Conservation (phyloP, 2,329 filamentous ascomycete genomes). For the Arachnomyces sp. region DNA sequence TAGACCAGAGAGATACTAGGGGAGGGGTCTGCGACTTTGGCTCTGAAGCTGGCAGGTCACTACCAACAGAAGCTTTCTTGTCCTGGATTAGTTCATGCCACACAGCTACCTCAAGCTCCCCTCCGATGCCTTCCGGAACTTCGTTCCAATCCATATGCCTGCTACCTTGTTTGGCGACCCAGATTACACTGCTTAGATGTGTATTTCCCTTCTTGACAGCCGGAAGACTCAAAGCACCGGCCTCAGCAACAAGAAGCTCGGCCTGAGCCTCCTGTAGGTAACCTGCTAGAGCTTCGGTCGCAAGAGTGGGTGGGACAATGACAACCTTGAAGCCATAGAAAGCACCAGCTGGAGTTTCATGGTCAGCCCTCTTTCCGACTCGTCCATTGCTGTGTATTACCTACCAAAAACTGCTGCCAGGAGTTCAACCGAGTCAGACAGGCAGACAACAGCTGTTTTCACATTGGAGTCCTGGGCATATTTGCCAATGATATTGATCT, state of each 20-base stretch:
- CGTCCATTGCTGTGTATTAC: slow-evolving; percentile 10
- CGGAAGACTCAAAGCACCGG: slow-evolving; percentile 78
- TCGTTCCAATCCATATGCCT: slow-evolving; percentile 94
- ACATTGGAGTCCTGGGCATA: slow-evolving; percentile 59
- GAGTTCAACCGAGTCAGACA: slow-evolving; percentile 89
- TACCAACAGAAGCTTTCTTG: slow-evolving; percentile 48
- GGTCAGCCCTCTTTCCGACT: neutral
- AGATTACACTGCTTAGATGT: slow-evolving; percentile 68
- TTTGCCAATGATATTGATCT: slow-evolving; percentile 80
- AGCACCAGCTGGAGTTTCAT: slow-evolving; percentile 55
- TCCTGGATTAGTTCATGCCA: slow-evolving; percentile 87
- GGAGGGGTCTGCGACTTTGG: slow-evolving; percentile 42
- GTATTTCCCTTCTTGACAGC: slow-evolving; percentile 60
- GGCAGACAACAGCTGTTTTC: slow-evolving; percentile 75
- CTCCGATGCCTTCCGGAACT: slow-evolving; percentile 66
- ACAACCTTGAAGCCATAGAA: slow-evolving; percentile 85
- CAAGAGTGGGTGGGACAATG: slow-evolving; percentile 72
- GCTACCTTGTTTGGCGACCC: slow-evolving; percentile 87
- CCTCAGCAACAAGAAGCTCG: slow-evolving; percentile 74
- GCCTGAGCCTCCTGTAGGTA: slow-evolving; percentile 66
- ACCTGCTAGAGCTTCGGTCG: slow-evolving; percentile 58
- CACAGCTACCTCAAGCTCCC: slow-evolving; percentile 70
- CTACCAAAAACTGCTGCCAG: slow-evolving; percentile 66
- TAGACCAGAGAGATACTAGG: slow-evolving; percentile 35
- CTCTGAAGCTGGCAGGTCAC: slow-evolving; percentile 57